phyloP scores from a whole-genome alignment of 306 rosid species.

The Citrullus mucosospermus region DNA sequence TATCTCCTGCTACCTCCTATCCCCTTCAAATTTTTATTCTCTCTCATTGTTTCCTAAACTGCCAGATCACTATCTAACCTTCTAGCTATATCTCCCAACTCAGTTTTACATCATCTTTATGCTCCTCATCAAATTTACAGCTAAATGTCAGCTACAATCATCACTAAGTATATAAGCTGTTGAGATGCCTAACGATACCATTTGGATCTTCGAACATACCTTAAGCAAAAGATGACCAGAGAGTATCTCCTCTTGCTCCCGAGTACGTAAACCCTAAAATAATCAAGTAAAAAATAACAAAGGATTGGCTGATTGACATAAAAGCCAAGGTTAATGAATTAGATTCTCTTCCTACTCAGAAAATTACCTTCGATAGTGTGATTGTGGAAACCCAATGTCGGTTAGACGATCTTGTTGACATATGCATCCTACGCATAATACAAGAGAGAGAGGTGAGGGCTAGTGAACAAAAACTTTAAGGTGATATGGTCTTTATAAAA shows the following conservation, averaged over 20 bases:
- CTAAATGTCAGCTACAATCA: background rate
- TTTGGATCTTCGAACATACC: slow-evolving; percentile 29
- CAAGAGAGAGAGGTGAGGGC: slow-evolving; percentile 5
- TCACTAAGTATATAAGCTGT: background rate
- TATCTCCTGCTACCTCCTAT: slow-evolving; percentile 2
- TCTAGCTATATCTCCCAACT: background rate
- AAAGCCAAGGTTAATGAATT: slow-evolving; percentile 3
- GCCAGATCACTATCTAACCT: background rate
- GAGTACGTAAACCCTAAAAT: slow-evolving; percentile 59
- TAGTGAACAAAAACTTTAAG: slow-evolving; percentile 2
- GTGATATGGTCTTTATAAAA: background rate
- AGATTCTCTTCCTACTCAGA: background rate
- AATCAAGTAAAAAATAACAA: slow-evolving; percentile 10
- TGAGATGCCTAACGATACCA: background rate
- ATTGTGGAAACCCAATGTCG: slow-evolving; percentile 53
- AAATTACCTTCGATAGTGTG: slow-evolving; percentile 58
- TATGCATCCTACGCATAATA: slow-evolving; percentile 39
- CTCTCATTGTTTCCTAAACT: background rate
- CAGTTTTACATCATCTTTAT: background rate
- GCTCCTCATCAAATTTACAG: background rate
- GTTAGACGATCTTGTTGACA: slow-evolving; percentile 80
- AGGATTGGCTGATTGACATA: background rate
- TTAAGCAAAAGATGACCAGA: slow-evolving; percentile 65
- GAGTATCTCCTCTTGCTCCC: slow-evolving; percentile 75
- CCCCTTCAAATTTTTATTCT: background rate